Evolutionary conservation across 108 stramenopile genomes (phyloP), one percentile per base, ranked within the genome.

Genomic region (Skeletonema costatum): DNA sequence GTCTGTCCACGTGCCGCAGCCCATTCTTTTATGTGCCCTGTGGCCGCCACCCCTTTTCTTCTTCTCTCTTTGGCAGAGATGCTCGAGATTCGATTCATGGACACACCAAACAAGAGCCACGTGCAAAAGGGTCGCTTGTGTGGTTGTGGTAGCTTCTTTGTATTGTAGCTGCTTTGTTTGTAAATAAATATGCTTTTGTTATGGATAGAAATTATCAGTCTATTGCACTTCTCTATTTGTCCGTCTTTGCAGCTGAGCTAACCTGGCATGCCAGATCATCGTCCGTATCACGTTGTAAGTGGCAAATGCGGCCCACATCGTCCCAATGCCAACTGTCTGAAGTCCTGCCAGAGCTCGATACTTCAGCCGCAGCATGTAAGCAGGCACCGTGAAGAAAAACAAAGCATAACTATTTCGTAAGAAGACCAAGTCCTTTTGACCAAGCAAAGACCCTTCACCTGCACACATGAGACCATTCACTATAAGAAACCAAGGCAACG

Each of bases 331-430:
- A 32, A 89, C 90, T 41, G 68, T 42, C 36, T 72, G 77, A 17
- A 64, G 60, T 0, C 95, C 92, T 32, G 80, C 42, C 16, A 90
- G 66, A 11, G 90, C 86, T 17, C 74, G 75, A 17, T 77, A 74
- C 69, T 96, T 96, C 66, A 93, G 72, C 32, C 90, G 75, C 31
- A 92, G 74, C 92, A 96, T 91, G 65, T 89, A 71, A 7, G 73
- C 88, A 5, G 95, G 95, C 0, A 92, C 93, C 0, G 85, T 81
- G 14, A 86, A 85, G 68, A 93, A 92, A 70, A 82, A 96, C 2
- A 71, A 17, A 10, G 78, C 79, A 69, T 96, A 96, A 84, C 80
- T 82, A 48, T 88, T 86, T 30, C 91, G 89, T 0, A 93, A 73
- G 63, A 89, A 93, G 5, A 66, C 74, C 35, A 93, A 72, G 74